Base-by-base conservation (phyloP, 2,329 filamentous ascomycete species). In the Paraconiothyrium brasiliense region DNA sequence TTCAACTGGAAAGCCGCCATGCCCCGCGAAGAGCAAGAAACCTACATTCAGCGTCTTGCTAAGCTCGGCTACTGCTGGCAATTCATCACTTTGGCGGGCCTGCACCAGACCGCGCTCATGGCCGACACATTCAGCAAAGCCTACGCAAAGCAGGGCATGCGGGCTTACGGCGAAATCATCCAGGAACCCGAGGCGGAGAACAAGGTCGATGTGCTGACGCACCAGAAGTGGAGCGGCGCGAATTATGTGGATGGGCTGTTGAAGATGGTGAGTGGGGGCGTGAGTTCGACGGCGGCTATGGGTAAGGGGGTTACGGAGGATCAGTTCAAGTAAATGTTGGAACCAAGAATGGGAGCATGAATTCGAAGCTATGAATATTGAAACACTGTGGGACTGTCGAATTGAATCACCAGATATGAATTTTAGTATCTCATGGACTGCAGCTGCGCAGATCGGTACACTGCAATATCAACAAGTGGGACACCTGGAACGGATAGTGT, bases 1-100 rank as follows among this genome's bases (percentile, higher is more conserved):
- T 99, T 99, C 90, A 99, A 99, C 88, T 99, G 95, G 95, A 98
- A 98, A 85, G 87, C 93, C 61, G 95, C 94, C 72, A 97, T 97
- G 94, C 86, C 92, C 48, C 89, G 91, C 68, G 85, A 87, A 57
- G 94, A 98, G 79, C 95, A 99, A 83, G 93, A 97, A 84, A 99
- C 95, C 22, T 99, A 98, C 84, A 99, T 99, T 84, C 85, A 89
- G 66, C 92, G 95, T 46, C 91, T 99, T 44, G 93, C 90, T 63
- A 76, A 84, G 65, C 87, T 99, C 52, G 95, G 95, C 66, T 99
- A 99, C 87, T 97, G 93, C 88, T 99, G 95, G 95, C 95, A 99
- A 82, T 99, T 99, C 86, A 99, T 99, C 84, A 99, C 95, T n/a
- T 88, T 99, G 50, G 95, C 94, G 5, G 95, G 95, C 70, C 86